Evolutionary conservation across 192 early-diverging fungal species (phyloP), one percentile per base, ranked within the genome.

Genomic region (Coemansia javaensis): DNA sequence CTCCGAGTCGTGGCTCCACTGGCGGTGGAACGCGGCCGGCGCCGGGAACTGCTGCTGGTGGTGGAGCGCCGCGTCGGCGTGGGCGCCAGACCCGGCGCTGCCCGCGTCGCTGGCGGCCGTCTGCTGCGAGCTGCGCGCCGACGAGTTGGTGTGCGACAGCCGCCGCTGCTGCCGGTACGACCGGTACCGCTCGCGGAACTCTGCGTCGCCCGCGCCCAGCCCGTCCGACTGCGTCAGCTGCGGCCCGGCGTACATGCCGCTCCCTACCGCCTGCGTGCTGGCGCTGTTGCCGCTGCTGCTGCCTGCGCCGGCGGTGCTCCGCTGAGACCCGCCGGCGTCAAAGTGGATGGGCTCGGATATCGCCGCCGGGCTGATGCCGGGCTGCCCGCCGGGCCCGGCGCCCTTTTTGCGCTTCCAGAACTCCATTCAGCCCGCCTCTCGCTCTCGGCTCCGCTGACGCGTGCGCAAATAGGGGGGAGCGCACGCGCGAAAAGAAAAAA

Each of bases 331-430:
- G 17, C 62, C 63, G 20, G 61, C 17, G 60, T 73, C 65, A 25
- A 25, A 25, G 47, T 73, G 69, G 35, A 73, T 73, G 50, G 69
- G 69, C 47, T 59, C 69, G 12, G 69, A 73, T 44, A 73, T 73
- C 8, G 40, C 50, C 22, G 53, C 49, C 5, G 69, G 49, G 42
- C 35, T 66, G 25, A 73, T 55, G 47, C 47, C 44, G 43, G 22
- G 32, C 18, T 52, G 33, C 48, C 33, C 18, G 21, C 31, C 0
- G 33, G 24, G 5, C 32, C 23, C 7, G 60, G 50, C 27, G 59
- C 22, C 57, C 54, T 73, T 73, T 53, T 73, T 73, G 45, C 69
- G 62, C 56, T 66, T 63, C 69, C 69, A 73, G 43, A 73, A 73
- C 37, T 73, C 69, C 69, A 73, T 73, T 20, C 24, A 6, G 24